Percentiles rank a stretch among this genome's conserved stretches.
Conservation (phyloP, 2,329 filamentous ascomycete genomes). For the Calonectria montana region DNA sequence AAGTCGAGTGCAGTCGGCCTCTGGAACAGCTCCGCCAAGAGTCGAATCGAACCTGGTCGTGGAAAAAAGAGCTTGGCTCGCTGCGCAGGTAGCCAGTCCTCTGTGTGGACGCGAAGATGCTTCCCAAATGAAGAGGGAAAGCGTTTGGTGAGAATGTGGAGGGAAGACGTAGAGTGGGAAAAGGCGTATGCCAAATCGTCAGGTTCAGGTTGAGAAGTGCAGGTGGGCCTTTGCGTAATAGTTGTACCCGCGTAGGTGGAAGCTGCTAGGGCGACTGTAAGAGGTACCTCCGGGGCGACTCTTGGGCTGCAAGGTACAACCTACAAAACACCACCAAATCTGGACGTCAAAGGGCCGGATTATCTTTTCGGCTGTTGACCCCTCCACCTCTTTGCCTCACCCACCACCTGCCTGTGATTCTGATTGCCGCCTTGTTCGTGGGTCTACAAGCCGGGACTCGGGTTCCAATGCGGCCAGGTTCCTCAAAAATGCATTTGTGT, state of each 20-base stretch:
- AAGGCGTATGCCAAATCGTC: constrained; percentile 50
- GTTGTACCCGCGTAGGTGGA: constrained; percentile 38
- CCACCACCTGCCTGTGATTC: constrained; percentile 8
- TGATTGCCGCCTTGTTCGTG: constrained; percentile 15
- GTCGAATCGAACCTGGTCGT: constrained; percentile 31
- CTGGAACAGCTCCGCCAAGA: constrained; percentile 47
- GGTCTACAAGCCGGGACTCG: not conserved
- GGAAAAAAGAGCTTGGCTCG: constrained; percentile 10
- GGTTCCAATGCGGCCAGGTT: constrained; percentile 5
- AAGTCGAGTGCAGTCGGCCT: constrained; percentile 56
- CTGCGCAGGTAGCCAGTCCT: constrained; percentile 24
- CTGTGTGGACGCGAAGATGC: constrained; percentile 26
- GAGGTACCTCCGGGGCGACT: constrained; percentile 38
- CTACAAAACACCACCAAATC: constrained; percentile 17
- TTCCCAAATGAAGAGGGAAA: constrained; percentile 30
- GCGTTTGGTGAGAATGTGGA: constrained; percentile 44
- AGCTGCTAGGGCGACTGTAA: constrained; percentile 31
- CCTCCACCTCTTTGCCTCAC: constrained; percentile 25
- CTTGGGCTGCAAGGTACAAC: constrained; percentile 37
- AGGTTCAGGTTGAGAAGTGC: constrained; percentile 51
- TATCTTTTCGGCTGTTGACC: constrained; percentile 39
- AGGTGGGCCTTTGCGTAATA: constrained; percentile 56
- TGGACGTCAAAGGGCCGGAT: constrained; percentile 36
- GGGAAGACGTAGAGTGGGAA: constrained; percentile 45
- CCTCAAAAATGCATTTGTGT: constrained; percentile 3